Percentiles rank a stretch among this genome's conserved stretches.
These are phyloP conservation scores for Candida khao-thaluensis DNA, from an alignment of 805 yeast species.

Conservation along the genomic window DNA sequence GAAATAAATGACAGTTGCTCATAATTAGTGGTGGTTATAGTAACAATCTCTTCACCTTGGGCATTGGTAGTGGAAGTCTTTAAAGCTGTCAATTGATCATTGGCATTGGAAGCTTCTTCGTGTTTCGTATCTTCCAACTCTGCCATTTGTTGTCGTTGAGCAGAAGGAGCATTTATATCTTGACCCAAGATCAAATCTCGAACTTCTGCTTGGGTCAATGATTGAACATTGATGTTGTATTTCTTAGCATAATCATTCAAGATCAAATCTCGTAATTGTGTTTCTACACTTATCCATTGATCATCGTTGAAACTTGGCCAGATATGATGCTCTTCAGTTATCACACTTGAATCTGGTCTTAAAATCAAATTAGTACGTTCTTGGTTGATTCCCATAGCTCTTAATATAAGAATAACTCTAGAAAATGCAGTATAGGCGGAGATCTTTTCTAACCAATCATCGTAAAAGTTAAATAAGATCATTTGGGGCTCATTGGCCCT, in stretches of 20 bases:
- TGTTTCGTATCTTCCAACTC: slow-evolving; percentile 55
- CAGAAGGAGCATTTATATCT: slow-evolving; percentile 87
- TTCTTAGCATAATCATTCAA: slow-evolving; percentile 81
- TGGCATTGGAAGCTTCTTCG: slow-evolving; percentile 33
- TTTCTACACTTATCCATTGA: slow-evolving; percentile 90
- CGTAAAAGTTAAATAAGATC: slow-evolving; percentile 88
- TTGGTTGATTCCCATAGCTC: slow-evolving; percentile 76
- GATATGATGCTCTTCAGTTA: slow-evolving; percentile 74
- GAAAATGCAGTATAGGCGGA: slow-evolving; percentile 95
- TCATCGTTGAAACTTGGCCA: slow-evolving; percentile 92
- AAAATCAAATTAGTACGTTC: slow-evolving; percentile 75
- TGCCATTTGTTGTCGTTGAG: slow-evolving; percentile 78
- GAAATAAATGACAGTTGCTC: slow-evolving; percentile 84
- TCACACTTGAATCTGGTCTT: slow-evolving; percentile 68
- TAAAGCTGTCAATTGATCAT: slow-evolving; percentile 64
- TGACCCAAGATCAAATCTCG: slow-evolving; percentile 94
- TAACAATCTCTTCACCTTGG: slow-evolving; percentile 94
- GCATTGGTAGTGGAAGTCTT: slow-evolving; percentile 84
- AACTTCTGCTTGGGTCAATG: slow-evolving; percentile 89
- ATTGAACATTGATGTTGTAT: slow-evolving; percentile 79
- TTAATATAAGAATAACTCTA: slow-evolving; percentile 73
- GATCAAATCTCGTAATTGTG: slow-evolving; percentile 83
- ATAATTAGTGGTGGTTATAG: slow-evolving; percentile 86
- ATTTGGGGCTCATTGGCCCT: slow-evolving; percentile 91
- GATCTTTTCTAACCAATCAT: slow-evolving; percentile 84